phyloP scores from a whole-genome alignment of 768 basidiomycete species.

The Lentinula edodes region DNA sequence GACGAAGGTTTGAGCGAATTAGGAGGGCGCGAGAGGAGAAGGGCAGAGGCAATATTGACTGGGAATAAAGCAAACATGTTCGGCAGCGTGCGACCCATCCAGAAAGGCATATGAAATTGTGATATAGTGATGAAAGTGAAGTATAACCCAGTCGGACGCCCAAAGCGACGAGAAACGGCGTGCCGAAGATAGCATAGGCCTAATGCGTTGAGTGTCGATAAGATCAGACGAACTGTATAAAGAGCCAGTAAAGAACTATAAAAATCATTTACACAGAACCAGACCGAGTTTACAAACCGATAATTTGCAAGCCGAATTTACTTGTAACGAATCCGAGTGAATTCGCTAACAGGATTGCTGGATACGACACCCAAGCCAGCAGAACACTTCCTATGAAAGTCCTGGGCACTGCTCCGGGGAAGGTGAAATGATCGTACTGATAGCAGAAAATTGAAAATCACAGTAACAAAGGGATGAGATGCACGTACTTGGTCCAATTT shows the following conservation, averaged over 20 bases:
- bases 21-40: conserved; percentile 39
- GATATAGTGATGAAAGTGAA: conserved; percentile 69
- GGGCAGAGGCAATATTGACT: conserved; percentile 57
- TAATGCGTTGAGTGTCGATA: conserved; percentile 61
- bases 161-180: conserved; percentile 61
- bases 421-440: conserved; percentile 87
- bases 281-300: conserved; percentile 39
- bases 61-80: conserved; percentile 84
- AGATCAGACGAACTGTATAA: conserved; percentile 61
- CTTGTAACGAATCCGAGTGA: conserved; percentile 36
- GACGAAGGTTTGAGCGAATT: conserved; percentile 32
- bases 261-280: neutral
- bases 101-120: conserved; percentile 91
- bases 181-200: conserved; percentile 60
- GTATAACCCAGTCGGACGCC: conserved; percentile 45
- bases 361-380: conserved; percentile 53
- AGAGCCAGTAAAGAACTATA: neutral
- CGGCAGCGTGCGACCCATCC: conserved; percentile 89
- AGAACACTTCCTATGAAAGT: conserved; percentile 77
- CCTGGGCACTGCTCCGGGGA: conserved; percentile 86
- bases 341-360: conserved; percentile 39
- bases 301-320: conserved; percentile 68
- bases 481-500: conserved; percentile 45
- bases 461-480: neutral
- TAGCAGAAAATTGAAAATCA: conserved; percentile 3